Percentiles rank a stretch among this genome's conserved stretches.
Evolutionary conservation across 2,329 filamentous ascomycete genomes (phyloP).

Genomic region (Botrytis aclada): DNA sequence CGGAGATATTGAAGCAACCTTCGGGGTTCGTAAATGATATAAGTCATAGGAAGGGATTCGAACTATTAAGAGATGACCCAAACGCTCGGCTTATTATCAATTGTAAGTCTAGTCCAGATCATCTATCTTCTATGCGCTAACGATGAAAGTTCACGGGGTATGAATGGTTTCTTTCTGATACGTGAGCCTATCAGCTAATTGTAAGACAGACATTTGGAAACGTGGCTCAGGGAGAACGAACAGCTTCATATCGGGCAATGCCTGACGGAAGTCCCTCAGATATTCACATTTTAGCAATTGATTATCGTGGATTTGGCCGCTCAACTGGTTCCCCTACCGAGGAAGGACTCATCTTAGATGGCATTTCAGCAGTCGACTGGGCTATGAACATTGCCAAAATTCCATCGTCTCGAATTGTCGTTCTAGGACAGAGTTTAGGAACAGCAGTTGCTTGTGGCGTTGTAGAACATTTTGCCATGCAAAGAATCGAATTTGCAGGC

Average conservation of each 20-base stretch:
- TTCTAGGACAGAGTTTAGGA: conserved; percentile 84
- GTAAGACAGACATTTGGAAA: conserved; percentile 75
- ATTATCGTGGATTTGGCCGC: conserved; percentile 85
- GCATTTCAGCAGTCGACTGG: conserved; percentile 69
- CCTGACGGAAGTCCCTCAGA: conserved; percentile 65
- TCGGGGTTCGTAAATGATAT: conserved; percentile 47
- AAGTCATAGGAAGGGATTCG: conserved; percentile 55
- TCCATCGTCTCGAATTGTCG: conserved; percentile 67
- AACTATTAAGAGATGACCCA: conserved; percentile 60
- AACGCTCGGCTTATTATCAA: conserved; percentile 62
- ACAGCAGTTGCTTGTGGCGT: conserved; percentile 78
- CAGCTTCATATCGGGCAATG: conserved; percentile 73
- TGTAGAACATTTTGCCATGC: conserved; percentile 62
- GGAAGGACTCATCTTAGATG: conserved; percentile 76
- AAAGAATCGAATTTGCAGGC: conserved; percentile 69
- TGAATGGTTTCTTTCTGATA: conserved; percentile 30
- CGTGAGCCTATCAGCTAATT: conserved; percentile 23
- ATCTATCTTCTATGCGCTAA: conserved; percentile 20
- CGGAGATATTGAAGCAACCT: conserved; percentile 52
- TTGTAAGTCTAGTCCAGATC: conserved; percentile 45
- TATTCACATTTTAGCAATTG: conserved; percentile 81
- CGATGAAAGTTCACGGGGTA: conserved; percentile 58
- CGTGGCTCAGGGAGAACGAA: conserved; percentile 73
- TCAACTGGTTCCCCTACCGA: conserved; percentile 81
- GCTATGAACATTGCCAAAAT: conserved; percentile 63